Evolutionary conservation across 306 rosid genomes (phyloP).

Genomic region (Amphicarpaea edgeworthii): DNA sequence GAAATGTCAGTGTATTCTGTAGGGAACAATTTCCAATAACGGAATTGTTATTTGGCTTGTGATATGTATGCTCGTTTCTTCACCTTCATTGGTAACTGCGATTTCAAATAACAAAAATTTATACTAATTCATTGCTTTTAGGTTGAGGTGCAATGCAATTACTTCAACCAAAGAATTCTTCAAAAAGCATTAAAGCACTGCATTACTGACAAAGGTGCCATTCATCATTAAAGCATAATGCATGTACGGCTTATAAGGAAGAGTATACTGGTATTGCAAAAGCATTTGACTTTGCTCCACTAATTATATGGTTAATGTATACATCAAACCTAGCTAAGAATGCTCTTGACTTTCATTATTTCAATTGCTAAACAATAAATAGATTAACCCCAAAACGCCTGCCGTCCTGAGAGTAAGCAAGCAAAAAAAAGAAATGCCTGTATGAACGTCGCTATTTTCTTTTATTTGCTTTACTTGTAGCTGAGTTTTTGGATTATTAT

Average conservation of each 20-base stretch:
- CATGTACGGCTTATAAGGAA: background rate
- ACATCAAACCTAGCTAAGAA: background rate
- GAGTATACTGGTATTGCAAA: background rate
- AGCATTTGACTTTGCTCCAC: constrained; percentile 37
- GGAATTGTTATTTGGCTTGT: constrained; percentile 16
- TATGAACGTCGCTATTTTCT: background rate
- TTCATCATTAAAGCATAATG: constrained; percentile 36
- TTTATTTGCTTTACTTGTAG: background rate
- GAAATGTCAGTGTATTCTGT: constrained; percentile 47
- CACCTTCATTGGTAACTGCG: constrained; percentile 1
- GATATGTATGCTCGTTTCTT: background rate
- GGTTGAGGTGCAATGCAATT: constrained; percentile 20
- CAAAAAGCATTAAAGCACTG: constrained; percentile 34
- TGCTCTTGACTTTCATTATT: constrained; percentile 34
- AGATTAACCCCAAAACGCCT: background rate
- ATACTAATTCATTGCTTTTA: background rate
- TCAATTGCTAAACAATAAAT: background rate
- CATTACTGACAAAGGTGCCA: constrained; percentile 6
- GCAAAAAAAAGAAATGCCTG: background rate
- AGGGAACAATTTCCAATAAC: constrained; percentile 56
- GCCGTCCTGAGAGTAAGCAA: background rate
- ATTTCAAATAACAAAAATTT: constrained; percentile 23
- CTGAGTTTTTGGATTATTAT: background rate
- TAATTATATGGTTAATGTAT: constrained; percentile 29
- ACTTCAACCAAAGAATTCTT: constrained; percentile 19